A percentile compares a stretch with the other conserved stretches of the same genome.
Conservation (phyloP, 345 rosid species). For the Lagerstroemia speciosa region DNA sequence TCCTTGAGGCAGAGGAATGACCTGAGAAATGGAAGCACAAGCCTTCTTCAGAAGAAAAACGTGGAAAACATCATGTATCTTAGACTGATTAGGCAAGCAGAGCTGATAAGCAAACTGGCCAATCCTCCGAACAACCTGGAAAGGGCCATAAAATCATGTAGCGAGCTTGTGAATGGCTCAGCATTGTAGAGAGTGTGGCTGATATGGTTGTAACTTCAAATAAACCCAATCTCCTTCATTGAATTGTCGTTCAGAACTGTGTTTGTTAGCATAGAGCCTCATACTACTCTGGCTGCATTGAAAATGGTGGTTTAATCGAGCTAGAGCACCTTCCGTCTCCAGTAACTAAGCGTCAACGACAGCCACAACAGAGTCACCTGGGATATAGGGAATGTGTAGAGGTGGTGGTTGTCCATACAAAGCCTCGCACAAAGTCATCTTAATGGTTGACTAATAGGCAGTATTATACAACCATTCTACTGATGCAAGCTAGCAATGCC, state of each 20-base stretch:
- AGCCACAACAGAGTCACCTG: no score
- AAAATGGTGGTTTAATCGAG: background rate
- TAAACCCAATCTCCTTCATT: background rate
- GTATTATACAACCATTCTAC: conserved; percentile 9
- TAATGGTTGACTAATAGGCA: background rate
- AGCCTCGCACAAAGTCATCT: no score
- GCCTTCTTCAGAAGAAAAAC: background rate
- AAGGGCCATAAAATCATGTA: background rate
- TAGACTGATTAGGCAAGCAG: background rate
- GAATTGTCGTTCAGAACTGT: background rate
- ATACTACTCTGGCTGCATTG: background rate
- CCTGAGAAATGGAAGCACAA: background rate
- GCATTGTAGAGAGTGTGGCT: background rate
- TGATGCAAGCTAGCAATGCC: background rate
- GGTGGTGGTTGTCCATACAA: no score
- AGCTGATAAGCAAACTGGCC: background rate
- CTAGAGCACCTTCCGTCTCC: background rate
- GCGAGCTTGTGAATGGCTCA: background rate
- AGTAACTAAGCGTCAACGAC: background rate
- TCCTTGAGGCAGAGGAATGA: no score
- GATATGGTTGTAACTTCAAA: background rate
- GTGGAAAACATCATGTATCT: background rate
- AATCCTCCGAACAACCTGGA: background rate
- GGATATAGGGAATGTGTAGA: no score
- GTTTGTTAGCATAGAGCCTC: background rate